Base-by-base conservation (phyloP, 106 monocot species). In the Iris macrosiphon region DNA sequence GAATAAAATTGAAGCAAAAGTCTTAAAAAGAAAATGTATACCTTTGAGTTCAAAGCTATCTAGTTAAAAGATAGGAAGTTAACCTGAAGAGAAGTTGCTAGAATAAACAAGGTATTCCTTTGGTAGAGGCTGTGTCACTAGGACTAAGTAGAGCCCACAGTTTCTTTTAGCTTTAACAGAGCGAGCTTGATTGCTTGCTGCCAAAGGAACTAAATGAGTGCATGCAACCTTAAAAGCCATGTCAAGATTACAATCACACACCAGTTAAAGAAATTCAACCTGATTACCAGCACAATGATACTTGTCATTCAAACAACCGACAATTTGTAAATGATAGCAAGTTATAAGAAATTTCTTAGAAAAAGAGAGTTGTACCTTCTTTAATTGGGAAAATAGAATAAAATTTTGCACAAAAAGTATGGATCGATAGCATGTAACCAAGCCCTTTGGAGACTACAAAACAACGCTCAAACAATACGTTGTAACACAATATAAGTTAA, bases 121-220 rank as follows among this genome's bases (percentile, higher is more conserved):
- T 83, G 8, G 30, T 25, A 40, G 72, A 21, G 41, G 47, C 62
- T 60, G 77, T 74, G 69, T 83, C 87, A 67, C 55, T 58, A 52
- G 87, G 74, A 60, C 64, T 69, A 48, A 87, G 65, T 50, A 85
- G 62, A 41, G 71, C 56, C 43, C 25, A 99, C 71, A 18, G 98
- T 99, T 60, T 99, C 98, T 53, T 99, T 99, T 52, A 99, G 75
- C 62, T 92, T 89, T 48, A 91, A 21, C 17, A 99, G n/a, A n/a
- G n/a, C n/a, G 55, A 61, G 53, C 60, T 52, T 78, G 55, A 73
- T 82, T 84, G 34, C 40, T 80, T 27, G 78, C 47, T 47, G 98
- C 91, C 31, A 99, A 62, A 26, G 98, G 98, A 13, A 87, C 98
- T 55, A 99, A 70, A 79, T 99, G 72, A 59, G 70, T 59, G 58